Evolutionary conservation across 331 rosid genomes (phyloP).

Genomic region (Pyrus hybrid): DNA sequence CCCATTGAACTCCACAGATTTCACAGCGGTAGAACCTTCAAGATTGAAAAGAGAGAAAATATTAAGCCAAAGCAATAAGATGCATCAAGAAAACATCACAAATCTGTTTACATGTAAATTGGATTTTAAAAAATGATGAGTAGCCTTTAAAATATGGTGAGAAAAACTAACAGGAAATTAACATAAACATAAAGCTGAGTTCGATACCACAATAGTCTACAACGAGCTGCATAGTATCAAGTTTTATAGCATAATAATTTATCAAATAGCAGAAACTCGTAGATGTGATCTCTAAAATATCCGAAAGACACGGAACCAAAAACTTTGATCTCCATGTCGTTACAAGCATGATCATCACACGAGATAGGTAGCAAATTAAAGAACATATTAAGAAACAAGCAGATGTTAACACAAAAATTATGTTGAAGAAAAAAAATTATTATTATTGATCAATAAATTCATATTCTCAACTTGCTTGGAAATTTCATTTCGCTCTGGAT

Average conservation of each 20-base stretch:
- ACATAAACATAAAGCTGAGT: neutral
- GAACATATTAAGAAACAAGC: neutral
- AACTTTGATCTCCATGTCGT: neutral
- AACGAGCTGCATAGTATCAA: neutral
- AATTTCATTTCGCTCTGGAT: neutral
- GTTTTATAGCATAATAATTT: neutral
- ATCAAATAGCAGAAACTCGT: neutral
- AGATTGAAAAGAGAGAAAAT: neutral
- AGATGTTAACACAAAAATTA: neutral
- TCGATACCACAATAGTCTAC: neutral
- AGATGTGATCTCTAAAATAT: neutral
- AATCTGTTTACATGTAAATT: neutral
- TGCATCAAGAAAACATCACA: neutral
- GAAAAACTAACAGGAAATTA: neutral
- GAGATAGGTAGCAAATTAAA: neutral
- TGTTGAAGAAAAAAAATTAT: neutral
- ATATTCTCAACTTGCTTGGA: neutral
- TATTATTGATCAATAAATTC: neutral
- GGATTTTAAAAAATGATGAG: neutral
- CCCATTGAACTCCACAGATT: constrained; percentile 41
- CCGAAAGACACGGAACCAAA: neutral
- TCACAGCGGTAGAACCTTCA: constrained; percentile 37
- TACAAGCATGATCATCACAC: neutral
- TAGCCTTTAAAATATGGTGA: neutral
- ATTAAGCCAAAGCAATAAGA: neutral